Conservation (phyloP, 108 stramenopile genomes). For the Conticribra guillardii region DNA sequence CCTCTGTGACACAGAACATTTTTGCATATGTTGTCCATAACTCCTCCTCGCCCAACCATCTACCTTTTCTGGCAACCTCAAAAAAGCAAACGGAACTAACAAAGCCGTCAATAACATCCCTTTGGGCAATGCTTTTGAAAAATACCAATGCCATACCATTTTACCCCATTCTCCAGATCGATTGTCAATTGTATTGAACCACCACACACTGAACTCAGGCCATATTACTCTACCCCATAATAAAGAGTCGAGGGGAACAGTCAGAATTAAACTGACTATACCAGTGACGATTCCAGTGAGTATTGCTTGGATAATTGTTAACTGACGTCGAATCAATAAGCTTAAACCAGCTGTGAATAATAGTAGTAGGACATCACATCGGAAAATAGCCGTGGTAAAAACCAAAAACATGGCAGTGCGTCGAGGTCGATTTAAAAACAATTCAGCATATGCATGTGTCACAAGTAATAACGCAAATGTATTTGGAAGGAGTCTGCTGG, state of each 20-base stretch:
- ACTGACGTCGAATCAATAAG: constrained; percentile 60
- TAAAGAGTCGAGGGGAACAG: constrained; percentile 87
- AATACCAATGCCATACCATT: constrained; percentile 94
- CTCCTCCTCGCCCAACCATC: constrained; percentile 18
- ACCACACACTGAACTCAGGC: constrained; percentile 98
- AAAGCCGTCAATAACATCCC: constrained; percentile 72
- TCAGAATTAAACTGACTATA: constrained; percentile 61
- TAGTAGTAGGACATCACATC: constrained; percentile 94
- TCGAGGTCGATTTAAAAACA: constrained; percentile 57
- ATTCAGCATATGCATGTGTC: constrained; percentile 70
- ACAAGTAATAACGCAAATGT: constrained; percentile 88
- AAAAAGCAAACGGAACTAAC: constrained; percentile 70
- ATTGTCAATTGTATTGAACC: constrained; percentile 95
- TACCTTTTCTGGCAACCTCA: constrained; percentile 58
- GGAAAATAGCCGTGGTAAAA: constrained; percentile 86
- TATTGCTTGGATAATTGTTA: constrained; percentile 65
- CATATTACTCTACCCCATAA: constrained; percentile 92
- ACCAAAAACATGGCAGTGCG: constrained; percentile 64
- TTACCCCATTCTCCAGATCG: constrained; percentile 95
- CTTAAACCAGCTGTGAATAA: constrained; percentile 80
- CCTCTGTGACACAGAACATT: not conserved
- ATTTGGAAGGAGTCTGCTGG: constrained; percentile 95
- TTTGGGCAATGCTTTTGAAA: constrained; percentile 84
- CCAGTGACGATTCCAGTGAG: constrained; percentile 69
- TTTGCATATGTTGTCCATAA: not conserved